Base-by-base conservation (phyloP, 129 eudicot genomes). In the Flaveria linearis region DNA sequence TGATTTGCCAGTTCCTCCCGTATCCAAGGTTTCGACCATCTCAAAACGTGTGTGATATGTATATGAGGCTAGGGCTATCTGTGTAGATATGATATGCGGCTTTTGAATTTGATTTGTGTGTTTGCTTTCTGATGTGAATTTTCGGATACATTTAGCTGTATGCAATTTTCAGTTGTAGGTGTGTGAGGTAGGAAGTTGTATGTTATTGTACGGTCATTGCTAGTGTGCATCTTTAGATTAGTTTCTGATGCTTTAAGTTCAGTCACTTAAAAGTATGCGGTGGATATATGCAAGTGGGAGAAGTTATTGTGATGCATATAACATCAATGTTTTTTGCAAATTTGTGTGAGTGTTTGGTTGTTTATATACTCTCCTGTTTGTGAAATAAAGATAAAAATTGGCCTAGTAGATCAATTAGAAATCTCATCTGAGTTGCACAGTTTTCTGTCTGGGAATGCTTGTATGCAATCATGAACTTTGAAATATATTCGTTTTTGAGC, bases 1-100 rank as follows among this genome's bases (percentile, higher is more conserved):
- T 46, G 90, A 78, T 25, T 52, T 84, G 71, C 97, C 94, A 13
- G 5, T 80, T 4, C 94, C 98, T 77, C 89, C 89, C n/a, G 82
- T 92, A 84, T 81, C 96, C 36, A 90, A 92, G 91, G 98, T 81
- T 39, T 72, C 45, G 12, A 36, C 0, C 69, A 53, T 67, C 1
- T 67, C 7, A 15, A 68, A 22, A 8, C 22, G 1, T 51, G 50
- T 7, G 15, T 9, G 1, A 28, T 71, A 36, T 30, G 9, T 73
- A 3, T 61, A 42, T 22, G 16, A 42, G 58, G 58, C 41, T 58
- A 50, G 23, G 15, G 22, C 41, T 74, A 46, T 63, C 12, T 50
- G 63, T 49, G 23, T 63, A 5, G 7, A 45, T 28, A 16, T 26
- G 7, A 45, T 28, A 16, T 26, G 33, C 50, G 22, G 23, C 72